A percentile compares a stretch with the other conserved stretches of the same genome.
Evolutionary conservation across 257 asterid genomes (phyloP).

Genomic region (Primulina tabacum): DNA sequence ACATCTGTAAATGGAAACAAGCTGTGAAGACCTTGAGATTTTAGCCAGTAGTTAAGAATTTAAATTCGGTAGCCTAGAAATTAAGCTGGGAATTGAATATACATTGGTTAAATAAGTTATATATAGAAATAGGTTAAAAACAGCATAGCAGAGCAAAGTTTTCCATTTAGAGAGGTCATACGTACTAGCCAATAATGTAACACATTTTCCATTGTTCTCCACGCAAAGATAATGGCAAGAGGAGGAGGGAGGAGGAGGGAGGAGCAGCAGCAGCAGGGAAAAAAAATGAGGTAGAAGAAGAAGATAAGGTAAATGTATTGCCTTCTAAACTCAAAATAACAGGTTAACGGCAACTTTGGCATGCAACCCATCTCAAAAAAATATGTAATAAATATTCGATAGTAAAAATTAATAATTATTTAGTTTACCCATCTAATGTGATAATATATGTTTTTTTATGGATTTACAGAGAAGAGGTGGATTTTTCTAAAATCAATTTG

Average conservation of each 20-base stretch:
- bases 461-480: slow-evolving; percentile 67
- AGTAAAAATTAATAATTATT: neutral
- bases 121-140: slow-evolving; percentile 4
- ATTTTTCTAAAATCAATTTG: slow-evolving; percentile 39
- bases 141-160: neutral
- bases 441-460: neutral
- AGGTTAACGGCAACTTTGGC: neutral
- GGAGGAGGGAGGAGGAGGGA: no score
- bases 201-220: slow-evolving; percentile 42
- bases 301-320: slow-evolving; percentile 49
- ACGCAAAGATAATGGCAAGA: slow-evolving; percentile 35
- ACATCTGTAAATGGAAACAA: no score
- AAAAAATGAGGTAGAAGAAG: slow-evolving; percentile 35
- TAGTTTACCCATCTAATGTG: neutral
- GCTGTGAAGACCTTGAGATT: no score
- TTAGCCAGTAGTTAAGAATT: no score
- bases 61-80: no score
- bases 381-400: no score
- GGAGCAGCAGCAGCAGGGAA: slow-evolving; percentile 38
- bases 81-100: no score
- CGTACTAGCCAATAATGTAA: neutral
- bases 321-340: neutral
- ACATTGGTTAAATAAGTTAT: no score
- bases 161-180: neutral
- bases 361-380: neutral